Evolutionary conservation across 1,284 basidiomycete genomes (phyloP), one percentile per base, ranked within the genome.

Genomic region (Psilocybe mexicana): DNA sequence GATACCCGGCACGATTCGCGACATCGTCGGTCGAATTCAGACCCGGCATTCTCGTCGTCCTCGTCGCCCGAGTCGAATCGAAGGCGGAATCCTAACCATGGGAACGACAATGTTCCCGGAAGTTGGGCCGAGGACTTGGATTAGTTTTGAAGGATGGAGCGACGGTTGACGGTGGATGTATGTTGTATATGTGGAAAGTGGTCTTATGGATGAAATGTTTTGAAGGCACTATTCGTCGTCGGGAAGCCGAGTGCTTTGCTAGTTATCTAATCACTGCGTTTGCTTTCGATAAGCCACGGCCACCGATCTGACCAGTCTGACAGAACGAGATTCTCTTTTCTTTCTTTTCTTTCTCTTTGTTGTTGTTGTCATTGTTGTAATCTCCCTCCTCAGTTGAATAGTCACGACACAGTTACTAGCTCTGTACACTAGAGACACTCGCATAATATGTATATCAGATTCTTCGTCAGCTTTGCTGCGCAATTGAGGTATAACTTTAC

Each of bases 61-160:
- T 47, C 59, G 6, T 52, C 58, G 26, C 46, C 56, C 3, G 48
- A 40, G 28, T 58, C 61, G 26, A 59, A 51, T 52, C 48, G 38
- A 30, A 47, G 53, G 30, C 49, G 49, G 45, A 61, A 40, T 56
- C 63, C 38, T 45, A 52, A 58, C 40, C 50, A 40, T 14, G 58
- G 59, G 35, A 61, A 57, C 43, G 49, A 43, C 30, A 59, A 70
- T 55, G 54, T 72, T 14, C 76, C 76, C 14, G 76, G 76, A 33
- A 62, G 71, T 47, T 77, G 76, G 76, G 62, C 64, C 33, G 75
- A 76, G 26, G 75, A 75, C 52, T 68, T 74, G 35, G 74, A 76
- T 62, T 74, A 66, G 61, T 53, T 25, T 23, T 18, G 18, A 18
- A 18, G 18, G 18, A 18, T 18, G 18, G 18, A 18, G 18, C 18